A percentile compares a stretch with the other conserved stretches of the same genome.
Conservation (phyloP, 352 stramenopile species). For the Aphanomyces invadans region DNA sequence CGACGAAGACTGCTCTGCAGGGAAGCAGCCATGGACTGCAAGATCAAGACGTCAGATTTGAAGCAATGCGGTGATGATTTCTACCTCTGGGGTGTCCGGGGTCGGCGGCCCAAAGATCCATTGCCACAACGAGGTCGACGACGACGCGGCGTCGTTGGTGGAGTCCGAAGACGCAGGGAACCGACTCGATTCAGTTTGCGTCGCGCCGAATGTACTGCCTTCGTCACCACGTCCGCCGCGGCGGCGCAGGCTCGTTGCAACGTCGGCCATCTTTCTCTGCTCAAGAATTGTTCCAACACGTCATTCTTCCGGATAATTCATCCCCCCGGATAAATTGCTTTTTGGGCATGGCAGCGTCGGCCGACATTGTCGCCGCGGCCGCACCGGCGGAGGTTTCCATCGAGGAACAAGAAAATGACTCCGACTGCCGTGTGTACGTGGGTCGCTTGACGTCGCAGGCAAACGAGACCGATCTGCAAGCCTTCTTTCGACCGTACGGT, state of each 20-base stretch:
- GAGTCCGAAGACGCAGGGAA: not conserved
- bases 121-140: not conserved
- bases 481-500: constrained; percentile 53
- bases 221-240: not conserved
- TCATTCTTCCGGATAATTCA: too few relatives aligned
- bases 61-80: too few relatives aligned
- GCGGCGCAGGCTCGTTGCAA: not conserved
- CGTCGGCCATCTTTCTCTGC: not conserved
- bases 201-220: not conserved
- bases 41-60: not conserved
- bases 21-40: not conserved
- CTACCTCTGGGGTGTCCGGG: not conserved
- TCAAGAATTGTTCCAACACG: not conserved
- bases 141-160: not conserved
- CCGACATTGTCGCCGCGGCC: too few relatives aligned
- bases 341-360: not conserved
- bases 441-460: constrained; percentile 65
- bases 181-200: not conserved
- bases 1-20: constrained; percentile 4
- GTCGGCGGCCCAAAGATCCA: constrained; percentile 12
- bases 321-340: not conserved
- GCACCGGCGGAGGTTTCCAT: too few relatives aligned
- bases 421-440: constrained; percentile 42
- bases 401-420: not conserved
- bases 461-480: constrained; percentile 62